These are phyloP conservation scores for Oenanthe javanica DNA, from an alignment of 140 eudicot genomes.

Conservation along the genomic window DNA sequence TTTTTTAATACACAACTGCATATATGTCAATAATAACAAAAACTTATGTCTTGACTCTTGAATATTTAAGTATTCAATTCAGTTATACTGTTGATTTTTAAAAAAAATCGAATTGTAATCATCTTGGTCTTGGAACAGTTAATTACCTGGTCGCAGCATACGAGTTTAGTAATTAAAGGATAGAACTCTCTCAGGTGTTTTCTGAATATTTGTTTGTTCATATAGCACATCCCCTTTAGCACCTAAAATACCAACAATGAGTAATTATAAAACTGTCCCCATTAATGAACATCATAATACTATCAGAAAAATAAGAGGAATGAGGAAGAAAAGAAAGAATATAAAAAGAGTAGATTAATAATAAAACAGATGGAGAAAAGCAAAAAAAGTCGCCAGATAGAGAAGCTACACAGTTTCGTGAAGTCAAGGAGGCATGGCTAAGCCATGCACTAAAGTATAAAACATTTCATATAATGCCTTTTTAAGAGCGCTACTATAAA, in stretches of 20 bases:
- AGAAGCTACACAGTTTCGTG: too few relatives aligned
- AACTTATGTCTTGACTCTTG: too few relatives aligned
- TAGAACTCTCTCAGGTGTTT: constrained; percentile 84
- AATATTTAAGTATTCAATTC: too few relatives aligned
- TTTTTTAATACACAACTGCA: background rate
- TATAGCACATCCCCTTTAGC: constrained; percentile 77
- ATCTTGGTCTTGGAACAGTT: background rate
- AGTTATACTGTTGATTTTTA: too few relatives aligned
- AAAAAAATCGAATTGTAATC: too few relatives aligned
- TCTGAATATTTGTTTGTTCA: constrained; percentile 76
- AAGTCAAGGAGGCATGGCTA: too few relatives aligned
- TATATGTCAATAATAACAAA: too few relatives aligned
- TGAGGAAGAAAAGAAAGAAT: background rate
- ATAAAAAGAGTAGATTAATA: background rate
- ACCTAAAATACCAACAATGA: constrained; percentile 47
- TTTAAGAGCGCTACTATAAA: background rate
- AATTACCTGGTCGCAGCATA: constrained; percentile 98
- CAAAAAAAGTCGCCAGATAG: background rate
- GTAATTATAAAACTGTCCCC: background rate
- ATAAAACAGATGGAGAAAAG: background rate
- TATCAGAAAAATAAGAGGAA: background rate
- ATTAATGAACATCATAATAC: background rate
- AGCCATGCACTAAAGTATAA: too few relatives aligned
- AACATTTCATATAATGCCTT: background rate
- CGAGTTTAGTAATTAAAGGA: constrained; percentile 86